Conservation (phyloP, 768 basidiomycete genomes). For the Pholiota molesta region DNA sequence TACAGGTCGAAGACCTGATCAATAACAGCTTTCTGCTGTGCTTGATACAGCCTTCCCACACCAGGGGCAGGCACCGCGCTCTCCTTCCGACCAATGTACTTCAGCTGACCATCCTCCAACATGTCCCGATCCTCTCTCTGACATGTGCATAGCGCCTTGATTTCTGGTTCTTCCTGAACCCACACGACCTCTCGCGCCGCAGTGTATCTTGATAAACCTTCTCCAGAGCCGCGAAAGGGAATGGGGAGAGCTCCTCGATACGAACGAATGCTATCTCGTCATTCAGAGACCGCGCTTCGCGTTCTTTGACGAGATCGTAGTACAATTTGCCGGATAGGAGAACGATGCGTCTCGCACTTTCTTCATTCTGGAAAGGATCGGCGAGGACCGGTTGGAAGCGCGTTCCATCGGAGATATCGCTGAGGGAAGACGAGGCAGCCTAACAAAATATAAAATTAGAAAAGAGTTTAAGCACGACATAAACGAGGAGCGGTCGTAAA, state of each 20-base stretch:
- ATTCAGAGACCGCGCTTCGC: constrained; percentile 50
- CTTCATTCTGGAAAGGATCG: constrained; percentile 44
- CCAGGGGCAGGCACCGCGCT: constrained; percentile 81
- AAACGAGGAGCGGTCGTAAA: neutral
- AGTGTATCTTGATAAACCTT: constrained; percentile 49
- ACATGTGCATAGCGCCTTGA: constrained; percentile 84
- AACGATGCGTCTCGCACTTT: constrained; percentile 63
- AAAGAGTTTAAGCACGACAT: neutral
- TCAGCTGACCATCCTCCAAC: constrained; percentile 41
- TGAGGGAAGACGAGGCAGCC: constrained; percentile 73
- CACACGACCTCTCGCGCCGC: constrained; percentile 52
- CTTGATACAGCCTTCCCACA: constrained; percentile 66
- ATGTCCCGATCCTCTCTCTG: constrained; percentile 55
- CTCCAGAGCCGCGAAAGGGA: constrained; percentile 69
- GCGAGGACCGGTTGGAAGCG: constrained; percentile 70
- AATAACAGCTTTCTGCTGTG: constrained; percentile 65
- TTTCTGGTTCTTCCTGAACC: constrained; percentile 89
- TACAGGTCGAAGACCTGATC: constrained; percentile 59
- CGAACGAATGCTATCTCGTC: constrained; percentile 68
- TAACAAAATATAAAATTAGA: no score
- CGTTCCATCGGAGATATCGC: constrained; percentile 61
- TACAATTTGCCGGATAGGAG: constrained; percentile 84
- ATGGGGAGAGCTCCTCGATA: constrained; percentile 87
- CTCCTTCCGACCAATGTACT: constrained; percentile 69
- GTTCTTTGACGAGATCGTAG: constrained; percentile 81